Evolutionary conservation across 495 filamentous ascomycete genomes (phyloP).

Genomic region (Tuber calosporum): DNA sequence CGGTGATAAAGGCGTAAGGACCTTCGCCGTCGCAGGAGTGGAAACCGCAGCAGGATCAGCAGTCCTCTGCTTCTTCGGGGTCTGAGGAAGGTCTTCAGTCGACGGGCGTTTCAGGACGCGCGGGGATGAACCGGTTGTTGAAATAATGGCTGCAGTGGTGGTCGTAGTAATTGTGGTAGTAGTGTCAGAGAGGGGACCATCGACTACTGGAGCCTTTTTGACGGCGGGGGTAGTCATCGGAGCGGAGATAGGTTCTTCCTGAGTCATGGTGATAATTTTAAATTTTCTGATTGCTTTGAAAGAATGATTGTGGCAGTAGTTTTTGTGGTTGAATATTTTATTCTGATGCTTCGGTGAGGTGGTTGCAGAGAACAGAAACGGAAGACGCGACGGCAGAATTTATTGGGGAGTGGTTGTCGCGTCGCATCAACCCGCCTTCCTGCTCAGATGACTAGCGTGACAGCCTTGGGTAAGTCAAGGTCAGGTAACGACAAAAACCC

Average conservation of each 20-base stretch:
- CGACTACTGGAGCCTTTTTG: neutral
- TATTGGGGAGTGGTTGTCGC: neutral
- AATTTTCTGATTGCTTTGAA: neutral
- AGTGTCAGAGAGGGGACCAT: neutral
- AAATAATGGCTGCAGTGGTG: slow-evolving; percentile 15
- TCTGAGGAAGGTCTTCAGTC: slow-evolving; percentile 16
- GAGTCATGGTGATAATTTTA: slow-evolving; percentile 1
- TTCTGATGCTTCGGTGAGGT: neutral
- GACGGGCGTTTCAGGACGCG: slow-evolving; percentile 35
- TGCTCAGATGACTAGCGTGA: neutral
- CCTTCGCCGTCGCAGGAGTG: slow-evolving; percentile 8
- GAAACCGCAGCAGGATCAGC: neutral
- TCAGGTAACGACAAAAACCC: neutral
- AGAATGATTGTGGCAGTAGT: neutral
- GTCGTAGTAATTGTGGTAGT: neutral
- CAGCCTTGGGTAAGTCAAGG: neutral
- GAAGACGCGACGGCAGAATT: slow-evolving; percentile 1
- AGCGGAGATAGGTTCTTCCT: neutral
- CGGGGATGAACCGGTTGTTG: slow-evolving; percentile 5
- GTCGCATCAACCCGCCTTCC: slow-evolving; percentile 1
- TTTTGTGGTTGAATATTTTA: neutral
- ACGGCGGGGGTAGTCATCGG: neutral
- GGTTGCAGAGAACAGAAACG: neutral
- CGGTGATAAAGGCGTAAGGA: slow-evolving; percentile 6
- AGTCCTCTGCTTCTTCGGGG: slow-evolving; percentile 29